Percentiles rank a stretch among this genome's conserved stretches.
phyloP scores from a whole-genome alignment of 1,139 yeast genomes.

The Hansenula sp. region DNA sequence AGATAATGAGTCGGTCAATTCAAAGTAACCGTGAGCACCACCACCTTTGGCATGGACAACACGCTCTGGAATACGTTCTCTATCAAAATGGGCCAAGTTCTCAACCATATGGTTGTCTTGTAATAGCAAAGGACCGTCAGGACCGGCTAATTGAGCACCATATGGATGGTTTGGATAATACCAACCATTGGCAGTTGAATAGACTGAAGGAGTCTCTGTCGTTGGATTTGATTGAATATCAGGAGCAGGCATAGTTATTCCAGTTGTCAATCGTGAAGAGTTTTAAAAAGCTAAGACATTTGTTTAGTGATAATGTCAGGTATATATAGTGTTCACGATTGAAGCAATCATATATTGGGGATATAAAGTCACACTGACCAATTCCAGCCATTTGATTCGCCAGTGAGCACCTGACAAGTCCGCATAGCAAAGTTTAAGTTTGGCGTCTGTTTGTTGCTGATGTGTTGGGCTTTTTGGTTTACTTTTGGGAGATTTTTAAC shows the following conservation, averaged over 20 bases:
- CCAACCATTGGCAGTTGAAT: constrained; percentile 64
- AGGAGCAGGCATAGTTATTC: constrained; percentile 36
- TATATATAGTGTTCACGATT: background rate
- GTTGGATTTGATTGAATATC: background rate
- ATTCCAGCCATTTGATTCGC: background rate
- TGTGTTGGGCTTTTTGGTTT: background rate
- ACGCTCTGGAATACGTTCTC: constrained; percentile 87
- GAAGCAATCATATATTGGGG: background rate
- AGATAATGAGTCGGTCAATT: constrained; percentile 76
- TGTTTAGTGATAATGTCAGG: too few species aligned
- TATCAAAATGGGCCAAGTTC: constrained; percentile 75
- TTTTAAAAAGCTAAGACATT: too few species aligned
- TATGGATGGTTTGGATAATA: constrained; percentile 54
- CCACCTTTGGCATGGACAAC: constrained; percentile 91
- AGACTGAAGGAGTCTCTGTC: constrained; percentile 38
- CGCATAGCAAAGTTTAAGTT: background rate
- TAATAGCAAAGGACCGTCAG: constrained; percentile 70
- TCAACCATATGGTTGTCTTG: constrained; percentile 81
- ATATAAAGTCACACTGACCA: background rate
- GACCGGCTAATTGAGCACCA: constrained; percentile 63
- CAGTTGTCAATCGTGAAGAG: too few species aligned
- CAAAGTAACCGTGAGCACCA: constrained; percentile 80
- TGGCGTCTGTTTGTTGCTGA: background rate
- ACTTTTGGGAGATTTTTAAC: background rate
- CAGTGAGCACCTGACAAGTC: background rate